These are phyloP conservation scores for Xylaria sp. DNA, from an alignment of 495 filamentous ascomycete genomes.

Conservation along the genomic window DNA sequence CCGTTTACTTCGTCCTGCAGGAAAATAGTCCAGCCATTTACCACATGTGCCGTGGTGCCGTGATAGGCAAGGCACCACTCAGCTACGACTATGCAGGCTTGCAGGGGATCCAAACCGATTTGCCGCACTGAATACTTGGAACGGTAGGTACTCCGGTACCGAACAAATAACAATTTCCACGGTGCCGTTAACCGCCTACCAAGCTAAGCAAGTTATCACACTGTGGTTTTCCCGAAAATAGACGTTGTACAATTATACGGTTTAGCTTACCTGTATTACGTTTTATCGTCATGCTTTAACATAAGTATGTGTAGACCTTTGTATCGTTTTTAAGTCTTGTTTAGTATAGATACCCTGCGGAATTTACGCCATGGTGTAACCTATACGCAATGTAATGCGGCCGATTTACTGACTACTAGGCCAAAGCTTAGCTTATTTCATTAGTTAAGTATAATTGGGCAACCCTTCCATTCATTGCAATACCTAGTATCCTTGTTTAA, in stretches of 20 bases:
- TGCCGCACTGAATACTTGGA: constrained; percentile 26
- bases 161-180: constrained; percentile 22
- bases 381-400: background rate
- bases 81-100: constrained; percentile 19
- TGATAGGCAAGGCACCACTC: constrained; percentile 23
- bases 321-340: background rate
- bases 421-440: background rate
- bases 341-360: background rate
- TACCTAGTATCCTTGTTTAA: background rate
- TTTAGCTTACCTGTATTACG: constrained; percentile 9
- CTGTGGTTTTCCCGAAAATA: constrained; percentile 12
- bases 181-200: constrained; percentile 27
- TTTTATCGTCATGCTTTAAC: background rate
- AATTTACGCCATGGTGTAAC: background rate
- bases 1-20: constrained; percentile 7
- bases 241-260: constrained; percentile 1
- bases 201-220: constrained; percentile 12
- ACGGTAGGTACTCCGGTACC: constrained; percentile 26
- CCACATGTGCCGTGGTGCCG: constrained; percentile 29
- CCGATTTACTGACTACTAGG: background rate
- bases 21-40: constrained; percentile 7
- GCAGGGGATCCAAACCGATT: constrained; percentile 31
- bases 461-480: background rate
- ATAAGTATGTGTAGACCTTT: background rate
- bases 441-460: background rate